Evolutionary conservation across 139 green algal species (phyloP).

Genomic region (Chlamydomonas applanata): DNA sequence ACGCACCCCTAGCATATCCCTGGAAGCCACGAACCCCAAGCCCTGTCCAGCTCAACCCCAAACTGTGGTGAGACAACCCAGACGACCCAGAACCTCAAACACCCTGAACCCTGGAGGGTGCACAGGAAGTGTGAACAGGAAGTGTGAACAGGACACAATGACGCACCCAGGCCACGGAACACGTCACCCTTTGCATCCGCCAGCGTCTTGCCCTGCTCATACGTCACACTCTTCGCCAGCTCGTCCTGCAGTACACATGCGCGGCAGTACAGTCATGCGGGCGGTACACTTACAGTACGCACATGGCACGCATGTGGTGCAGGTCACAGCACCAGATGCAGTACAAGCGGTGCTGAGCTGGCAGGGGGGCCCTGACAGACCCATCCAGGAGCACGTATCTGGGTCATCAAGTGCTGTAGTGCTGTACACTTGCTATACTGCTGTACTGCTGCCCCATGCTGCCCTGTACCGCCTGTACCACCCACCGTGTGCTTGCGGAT

Average conservation of each 20-base stretch:
- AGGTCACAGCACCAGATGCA: neutral
- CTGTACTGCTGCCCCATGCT: neutral
- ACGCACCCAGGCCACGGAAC: constrained; percentile 85
- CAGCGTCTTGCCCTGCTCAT: constrained; percentile 96
- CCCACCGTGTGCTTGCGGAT: constrained; percentile 84
- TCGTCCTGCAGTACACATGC: constrained; percentile 64
- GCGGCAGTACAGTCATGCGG: neutral
- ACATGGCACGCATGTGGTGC: neutral
- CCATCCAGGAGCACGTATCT: neutral
- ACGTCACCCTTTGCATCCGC: constrained; percentile 90
- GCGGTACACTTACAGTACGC: neutral
- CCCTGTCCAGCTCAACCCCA: no score
- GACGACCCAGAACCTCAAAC: no score
- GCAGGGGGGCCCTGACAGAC: neutral
- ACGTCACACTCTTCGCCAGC: constrained; percentile 79
- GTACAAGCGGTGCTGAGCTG: neutral
- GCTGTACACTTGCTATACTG: no score
- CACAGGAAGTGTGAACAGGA: neutral
- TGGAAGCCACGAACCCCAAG: no score
- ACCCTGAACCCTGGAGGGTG: no score
- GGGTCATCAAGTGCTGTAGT: neutral
- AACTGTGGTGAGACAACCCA: no score
- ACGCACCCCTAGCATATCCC: no score
- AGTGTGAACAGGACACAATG: neutral
- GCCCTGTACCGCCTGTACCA: neutral